A percentile compares a stretch with the other conserved stretches of the same genome.
These are phyloP conservation scores for Talaromyces sp. DNA, from an alignment of 2,329 filamentous ascomycete genomes.

Conservation along the genomic window DNA sequence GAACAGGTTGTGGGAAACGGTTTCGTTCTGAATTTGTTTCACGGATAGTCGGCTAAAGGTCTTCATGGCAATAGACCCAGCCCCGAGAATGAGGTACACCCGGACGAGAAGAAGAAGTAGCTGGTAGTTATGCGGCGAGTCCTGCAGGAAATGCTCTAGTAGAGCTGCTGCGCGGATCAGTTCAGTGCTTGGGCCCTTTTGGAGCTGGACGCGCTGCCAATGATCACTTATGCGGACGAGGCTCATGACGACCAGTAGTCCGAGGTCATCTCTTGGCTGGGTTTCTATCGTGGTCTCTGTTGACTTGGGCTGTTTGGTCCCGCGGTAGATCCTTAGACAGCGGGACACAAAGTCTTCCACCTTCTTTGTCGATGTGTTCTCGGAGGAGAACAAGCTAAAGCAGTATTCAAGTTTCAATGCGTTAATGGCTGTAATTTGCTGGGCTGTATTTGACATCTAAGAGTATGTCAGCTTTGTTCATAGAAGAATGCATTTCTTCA, in stretches of 20 bases:
- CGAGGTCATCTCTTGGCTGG: constrained; percentile 39
- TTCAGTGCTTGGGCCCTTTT: constrained; percentile 20
- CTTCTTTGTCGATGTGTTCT: constrained; percentile 19
- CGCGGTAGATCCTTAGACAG: constrained; percentile 32
- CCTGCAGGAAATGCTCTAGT: constrained; percentile 33
- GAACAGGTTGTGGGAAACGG: constrained; percentile 42
- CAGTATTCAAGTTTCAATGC: constrained; percentile 40
- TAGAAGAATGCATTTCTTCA: background rate
- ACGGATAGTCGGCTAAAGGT: constrained; percentile 41
- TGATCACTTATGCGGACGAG: constrained; percentile 28
- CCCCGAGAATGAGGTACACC: constrained; percentile 39
- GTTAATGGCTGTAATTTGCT: constrained; percentile 33
- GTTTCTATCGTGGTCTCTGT: constrained; percentile 36
- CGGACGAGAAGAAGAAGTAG: constrained; percentile 40
- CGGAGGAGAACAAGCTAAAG: constrained; percentile 29
- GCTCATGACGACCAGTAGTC: constrained; percentile 38
- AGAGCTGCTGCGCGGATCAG: constrained; percentile 35
- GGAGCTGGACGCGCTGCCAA: constrained; percentile 11
- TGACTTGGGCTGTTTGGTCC: constrained; percentile 17
- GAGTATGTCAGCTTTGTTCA: background rate
- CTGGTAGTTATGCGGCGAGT: constrained; percentile 44
- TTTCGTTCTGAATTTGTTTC: constrained; percentile 46
- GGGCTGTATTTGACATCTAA: constrained; percentile 18
- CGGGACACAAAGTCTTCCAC: constrained; percentile 33
- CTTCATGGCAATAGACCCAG: constrained; percentile 41